Evolutionary conservation across 2,329 filamentous ascomycete species (phyloP).

Genomic region (Helminthosporium solani): DNA sequence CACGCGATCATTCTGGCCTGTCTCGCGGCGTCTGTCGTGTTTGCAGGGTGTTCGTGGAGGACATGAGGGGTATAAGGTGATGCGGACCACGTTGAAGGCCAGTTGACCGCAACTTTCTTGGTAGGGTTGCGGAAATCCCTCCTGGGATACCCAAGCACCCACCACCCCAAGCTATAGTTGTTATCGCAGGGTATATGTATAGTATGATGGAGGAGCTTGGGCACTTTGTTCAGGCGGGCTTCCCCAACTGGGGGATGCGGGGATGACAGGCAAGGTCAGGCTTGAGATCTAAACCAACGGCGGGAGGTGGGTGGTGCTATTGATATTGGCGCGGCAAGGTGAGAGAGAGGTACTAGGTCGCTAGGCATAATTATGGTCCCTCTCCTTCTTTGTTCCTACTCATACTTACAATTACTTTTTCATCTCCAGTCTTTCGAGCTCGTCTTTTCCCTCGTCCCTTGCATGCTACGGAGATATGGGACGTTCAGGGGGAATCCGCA

Average conservation of each 20-base stretch:
- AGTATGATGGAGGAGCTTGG: neutral
- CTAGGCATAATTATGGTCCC: neutral
- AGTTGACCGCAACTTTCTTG: neutral
- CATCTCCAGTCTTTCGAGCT: neutral
- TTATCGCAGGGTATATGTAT: neutral
- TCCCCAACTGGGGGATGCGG: neutral
- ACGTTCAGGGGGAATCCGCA: neutral
- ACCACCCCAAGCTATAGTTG: too few species aligned
- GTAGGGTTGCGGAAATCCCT: too few species aligned
- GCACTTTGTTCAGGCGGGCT: neutral
- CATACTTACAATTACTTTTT: neutral
- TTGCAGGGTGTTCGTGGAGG: neutral
- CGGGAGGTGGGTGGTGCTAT: neutral
- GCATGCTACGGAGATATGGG: neutral
- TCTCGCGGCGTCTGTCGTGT: neutral
- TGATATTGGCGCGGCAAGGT: neutral
- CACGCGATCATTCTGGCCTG: conserved; percentile 1
- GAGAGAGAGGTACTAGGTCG: neutral
- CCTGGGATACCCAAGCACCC: too few species aligned
- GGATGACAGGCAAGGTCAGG: neutral
- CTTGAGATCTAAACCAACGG: neutral
- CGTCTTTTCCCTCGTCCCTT: neutral
- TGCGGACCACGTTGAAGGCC: neutral
- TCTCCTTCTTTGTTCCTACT: neutral
- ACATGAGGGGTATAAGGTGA: too few species aligned